These are phyloP conservation scores for Penicillium argentinense DNA, from an alignment of 495 filamentous ascomycete species.

Conservation along the genomic window DNA sequence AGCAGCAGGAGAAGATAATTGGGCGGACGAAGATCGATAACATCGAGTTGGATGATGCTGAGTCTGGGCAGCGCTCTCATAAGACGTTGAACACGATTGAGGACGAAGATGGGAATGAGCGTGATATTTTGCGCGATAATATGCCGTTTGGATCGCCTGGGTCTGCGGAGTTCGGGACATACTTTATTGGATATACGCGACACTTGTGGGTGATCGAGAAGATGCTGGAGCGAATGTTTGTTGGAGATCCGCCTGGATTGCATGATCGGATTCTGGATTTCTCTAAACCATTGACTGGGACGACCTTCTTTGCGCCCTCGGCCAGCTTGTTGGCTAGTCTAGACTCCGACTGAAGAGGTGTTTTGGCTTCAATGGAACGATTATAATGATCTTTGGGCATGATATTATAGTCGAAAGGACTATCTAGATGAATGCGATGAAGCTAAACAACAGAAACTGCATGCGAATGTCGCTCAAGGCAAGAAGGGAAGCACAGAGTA, in stretches of 20 bases:
- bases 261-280: constrained; percentile 58
- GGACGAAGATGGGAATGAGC: constrained; percentile 50
- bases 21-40: constrained; percentile 58
- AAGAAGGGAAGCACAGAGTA: too few species aligned
- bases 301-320: constrained; percentile 54
- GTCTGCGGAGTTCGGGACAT: constrained; percentile 54
- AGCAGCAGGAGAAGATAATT: constrained; percentile 56
- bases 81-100: constrained; percentile 56
- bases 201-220: constrained; percentile 57
- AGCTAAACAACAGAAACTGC: background rate
- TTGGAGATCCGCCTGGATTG: constrained; percentile 53
- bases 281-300: constrained; percentile 52
- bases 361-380: too few species aligned
- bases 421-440: background rate
- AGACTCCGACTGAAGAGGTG: constrained; percentile 25
- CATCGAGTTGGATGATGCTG: constrained; percentile 53
- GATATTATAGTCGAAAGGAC: background rate
- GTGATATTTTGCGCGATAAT: constrained; percentile 57
- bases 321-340: constrained; percentile 41
- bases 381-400: background rate
- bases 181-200: constrained; percentile 59
- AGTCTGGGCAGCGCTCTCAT: constrained; percentile 48
- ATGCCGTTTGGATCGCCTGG: constrained; percentile 60
- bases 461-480: too few species aligned
- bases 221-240: constrained; percentile 59